These are phyloP conservation scores for Otatea glauca DNA, from an alignment of 176 grass and related monocot genomes.

Conservation along the genomic window DNA sequence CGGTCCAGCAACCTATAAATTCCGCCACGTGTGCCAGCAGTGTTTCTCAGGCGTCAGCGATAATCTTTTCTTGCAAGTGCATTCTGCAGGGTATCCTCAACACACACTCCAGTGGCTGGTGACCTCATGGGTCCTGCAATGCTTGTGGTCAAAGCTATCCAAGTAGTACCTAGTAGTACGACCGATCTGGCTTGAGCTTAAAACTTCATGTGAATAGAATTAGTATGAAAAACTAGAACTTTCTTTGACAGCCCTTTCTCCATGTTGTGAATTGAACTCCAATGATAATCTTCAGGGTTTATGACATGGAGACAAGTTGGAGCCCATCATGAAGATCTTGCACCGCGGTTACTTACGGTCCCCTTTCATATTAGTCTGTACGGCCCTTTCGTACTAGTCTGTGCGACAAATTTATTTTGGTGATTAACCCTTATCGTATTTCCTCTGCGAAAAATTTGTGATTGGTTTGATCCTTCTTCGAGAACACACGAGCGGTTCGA, in stretches of 20 bases:
- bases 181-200: neutral
- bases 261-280: too few species aligned
- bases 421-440: too few species aligned
- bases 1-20: constrained; percentile 36
- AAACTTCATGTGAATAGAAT: neutral
- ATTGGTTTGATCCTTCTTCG: too few species aligned
- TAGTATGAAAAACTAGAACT: neutral
- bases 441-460: too few species aligned
- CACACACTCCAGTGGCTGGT: neutral
- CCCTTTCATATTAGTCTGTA: too few species aligned
- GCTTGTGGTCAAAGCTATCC: neutral
- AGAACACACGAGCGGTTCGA: neutral
- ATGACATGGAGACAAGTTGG: neutral
- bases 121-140: neutral
- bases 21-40: constrained; percentile 12
- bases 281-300: too few species aligned
- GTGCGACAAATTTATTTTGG: too few species aligned
- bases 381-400: too few species aligned
- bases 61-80: constrained; percentile 21
- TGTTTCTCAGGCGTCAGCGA: neutral
- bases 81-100: too few species aligned
- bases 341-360: too few species aligned
- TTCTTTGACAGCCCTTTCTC: neutral
- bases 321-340: too few species aligned
- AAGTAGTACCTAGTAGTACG: too few species aligned